Evolutionary conservation across 2,329 filamentous ascomycete genomes (phyloP), one percentile per base, ranked within the genome.

Genomic region (Beauveria varroae): DNA sequence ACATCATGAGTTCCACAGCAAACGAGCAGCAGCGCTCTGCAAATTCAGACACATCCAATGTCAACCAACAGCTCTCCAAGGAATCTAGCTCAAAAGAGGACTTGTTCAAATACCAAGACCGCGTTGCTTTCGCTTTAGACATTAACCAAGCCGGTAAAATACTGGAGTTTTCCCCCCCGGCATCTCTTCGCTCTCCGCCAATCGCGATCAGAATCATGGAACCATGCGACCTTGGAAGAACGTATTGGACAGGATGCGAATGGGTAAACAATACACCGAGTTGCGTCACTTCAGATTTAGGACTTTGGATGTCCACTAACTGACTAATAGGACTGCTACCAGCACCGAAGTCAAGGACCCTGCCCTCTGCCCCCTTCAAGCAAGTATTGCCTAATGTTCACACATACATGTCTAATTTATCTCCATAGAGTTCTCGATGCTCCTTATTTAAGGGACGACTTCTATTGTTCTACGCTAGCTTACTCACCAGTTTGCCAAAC

Each of bases 391-490:
- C 30, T 10, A 22, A 10, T 12, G n/a, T n/a, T 2, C 9, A 4
- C 5, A 22, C 24, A 43, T 16, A 1, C 47, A n/a, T 9, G 3
- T 28, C 24, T 63, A 43, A 63, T 37, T 14, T 5, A 59, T 49
- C 2, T 3, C 16, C 64, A 34, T 12, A 89, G 86, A 75, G 89
- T 97, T 7, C 81, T 99, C 5, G 91, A 97, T 75, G 93, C 93
- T 9, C 92, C 93, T 3, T 85, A 86, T 57, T 79, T 98, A n/a
- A 86, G 91, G 61, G 92, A 98, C 68, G 93, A 99, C 73, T 99
- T 93, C 72, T 99, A 99, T 72, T 97, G 92, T 75, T 95, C 93
- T 0, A 81, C 93, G 2, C 80, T 99, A 59, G 91, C 95, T 10
- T 98, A 96, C 72, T 96, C 89, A 0, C 74, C 82, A 46, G 89